These are phyloP conservation scores for Lachancea cidri DNA, from an alignment of 805 yeast species.

Conservation along the genomic window DNA sequence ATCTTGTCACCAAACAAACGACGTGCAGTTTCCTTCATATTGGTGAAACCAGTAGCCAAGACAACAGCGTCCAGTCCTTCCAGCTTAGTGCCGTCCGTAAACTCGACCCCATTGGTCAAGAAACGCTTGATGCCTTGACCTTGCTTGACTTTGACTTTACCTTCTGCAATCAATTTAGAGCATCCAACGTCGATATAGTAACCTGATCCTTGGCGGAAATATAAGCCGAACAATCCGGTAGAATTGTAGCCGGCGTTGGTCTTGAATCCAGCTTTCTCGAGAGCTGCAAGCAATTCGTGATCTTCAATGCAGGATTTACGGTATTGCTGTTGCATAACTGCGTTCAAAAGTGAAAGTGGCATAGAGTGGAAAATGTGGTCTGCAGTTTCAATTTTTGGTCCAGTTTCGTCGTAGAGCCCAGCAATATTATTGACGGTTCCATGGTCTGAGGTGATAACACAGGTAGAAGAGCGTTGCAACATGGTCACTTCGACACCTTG, in stretches of 20 bases:
- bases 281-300: slow-evolving; percentile 30
- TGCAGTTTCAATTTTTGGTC: slow-evolving; percentile 37
- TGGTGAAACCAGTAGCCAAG: slow-evolving; percentile 42
- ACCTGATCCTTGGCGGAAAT: slow-evolving; percentile 41
- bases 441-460: slow-evolving; percentile 36
- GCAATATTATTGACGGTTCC: slow-evolving; percentile 31
- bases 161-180: slow-evolving; percentile 36
- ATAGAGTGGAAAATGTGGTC: slow-evolving; percentile 35
- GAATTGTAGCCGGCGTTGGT: slow-evolving; percentile 40
- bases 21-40: slow-evolving; percentile 39
- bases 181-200: slow-evolving; percentile 45
- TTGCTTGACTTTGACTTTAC: slow-evolving; percentile 36
- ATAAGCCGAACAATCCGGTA: slow-evolving; percentile 39
- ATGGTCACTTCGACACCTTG: slow-evolving; percentile 41
- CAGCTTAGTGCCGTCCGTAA: slow-evolving; percentile 36
- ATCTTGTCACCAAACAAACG: slow-evolving; percentile 36
- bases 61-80: slow-evolving; percentile 38
- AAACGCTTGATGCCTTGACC: slow-evolving; percentile 34
- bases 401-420: slow-evolving; percentile 36
- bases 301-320: slow-evolving; percentile 34
- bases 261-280: slow-evolving; percentile 36
- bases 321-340: slow-evolving; percentile 36
- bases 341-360: slow-evolving; percentile 35
- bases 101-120: slow-evolving; percentile 35
- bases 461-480: slow-evolving; percentile 43